phyloP scores from a whole-genome alignment of 768 basidiomycete genomes.

The Sistotremastrum niveocremeum region DNA sequence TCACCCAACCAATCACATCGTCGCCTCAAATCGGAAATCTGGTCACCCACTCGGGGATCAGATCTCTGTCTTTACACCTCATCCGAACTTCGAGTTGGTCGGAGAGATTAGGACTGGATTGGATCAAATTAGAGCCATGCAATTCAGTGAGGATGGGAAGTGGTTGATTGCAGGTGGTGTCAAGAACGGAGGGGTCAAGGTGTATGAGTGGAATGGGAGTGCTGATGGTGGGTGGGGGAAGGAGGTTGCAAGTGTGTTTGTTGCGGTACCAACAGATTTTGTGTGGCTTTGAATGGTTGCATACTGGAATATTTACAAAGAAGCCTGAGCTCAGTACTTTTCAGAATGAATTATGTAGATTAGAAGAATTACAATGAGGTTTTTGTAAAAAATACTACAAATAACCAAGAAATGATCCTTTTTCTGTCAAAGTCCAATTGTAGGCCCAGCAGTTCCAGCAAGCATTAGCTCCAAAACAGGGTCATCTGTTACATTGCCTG shows the following conservation, averaged over 20 bases:
- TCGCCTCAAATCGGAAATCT: conserved; percentile 65
- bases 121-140: conserved; percentile 56
- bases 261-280: conserved; percentile 23
- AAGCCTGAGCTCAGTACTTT: too few species aligned
- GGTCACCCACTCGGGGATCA: conserved; percentile 56
- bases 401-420: too few species aligned
- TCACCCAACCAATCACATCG: conserved; percentile 47
- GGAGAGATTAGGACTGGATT: conserved; percentile 56
- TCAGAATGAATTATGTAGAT: too few species aligned
- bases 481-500: too few species aligned
- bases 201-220: conserved; percentile 38
- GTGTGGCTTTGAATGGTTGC: conserved; percentile 20
- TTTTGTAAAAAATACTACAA: too few species aligned
- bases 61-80: conserved; percentile 48
- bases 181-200: conserved; percentile 50
- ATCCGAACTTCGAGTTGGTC: conserved; percentile 25
- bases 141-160: conserved; percentile 41
- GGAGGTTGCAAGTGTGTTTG: conserved; percentile 29
- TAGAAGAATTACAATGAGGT: too few species aligned
- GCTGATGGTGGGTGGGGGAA: conserved; percentile 42
- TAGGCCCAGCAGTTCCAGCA: too few species aligned
- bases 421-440: too few species aligned
- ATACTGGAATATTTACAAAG: too few species aligned
- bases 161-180: conserved; percentile 57
- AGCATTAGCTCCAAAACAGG: too few species aligned